Evolutionary conservation across 225 moss, liverwort and hornwort species (phyloP), one percentile per base, ranked within the genome.

Genomic region (Polytrichum formosum): DNA sequence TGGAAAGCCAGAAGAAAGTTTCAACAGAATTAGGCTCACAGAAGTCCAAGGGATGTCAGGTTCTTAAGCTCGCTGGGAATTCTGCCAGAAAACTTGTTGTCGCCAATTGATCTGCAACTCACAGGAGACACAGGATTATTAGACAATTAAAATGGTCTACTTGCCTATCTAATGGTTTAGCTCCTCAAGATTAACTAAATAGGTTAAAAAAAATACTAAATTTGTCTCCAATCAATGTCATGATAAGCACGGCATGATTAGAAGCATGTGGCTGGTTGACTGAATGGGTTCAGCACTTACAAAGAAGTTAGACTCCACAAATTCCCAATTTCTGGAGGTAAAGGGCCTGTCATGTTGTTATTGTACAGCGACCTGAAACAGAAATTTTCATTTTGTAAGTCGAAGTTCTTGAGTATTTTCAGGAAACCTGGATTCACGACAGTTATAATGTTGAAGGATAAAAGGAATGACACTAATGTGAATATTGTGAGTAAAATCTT

Each of bases 311-410:
- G 29, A 18, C 18, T 35, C 8, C 61, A 61, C 67, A 77, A 67
- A 1, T 31, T 18, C 55, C 72, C 77, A 56, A 77, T 77, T 55
- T 77, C 77, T 33, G 73, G 68, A 64, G 77, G 73, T 54, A 77
- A 6, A 31, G 77, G 67, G 22, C 77, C 77, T 61, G 77, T 77
- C 53, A 77, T n/a, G 4, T 73, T 72, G 56, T 77, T 77, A 35
- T 68, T 37, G 64, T 18, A 77, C 56, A 77, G 31, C 19, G 67
- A 33, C 66, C 76, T 76, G 76, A 58, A 28, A 66, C 37, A 37
- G 9, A 2, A 7, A 22, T 22, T 27, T 63, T 16, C 6, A 1
- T 28, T 22, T 63, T 27, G 35, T 2, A 37, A 4, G 18, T 37
- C 2, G 8, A 30, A 66, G 28, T 16, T 19, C 20, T 30, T 31